Evolutionary conservation across 148 eudicot genomes (phyloP), one percentile per base, ranked within the genome.

Genomic region (Bassia scoparia): DNA sequence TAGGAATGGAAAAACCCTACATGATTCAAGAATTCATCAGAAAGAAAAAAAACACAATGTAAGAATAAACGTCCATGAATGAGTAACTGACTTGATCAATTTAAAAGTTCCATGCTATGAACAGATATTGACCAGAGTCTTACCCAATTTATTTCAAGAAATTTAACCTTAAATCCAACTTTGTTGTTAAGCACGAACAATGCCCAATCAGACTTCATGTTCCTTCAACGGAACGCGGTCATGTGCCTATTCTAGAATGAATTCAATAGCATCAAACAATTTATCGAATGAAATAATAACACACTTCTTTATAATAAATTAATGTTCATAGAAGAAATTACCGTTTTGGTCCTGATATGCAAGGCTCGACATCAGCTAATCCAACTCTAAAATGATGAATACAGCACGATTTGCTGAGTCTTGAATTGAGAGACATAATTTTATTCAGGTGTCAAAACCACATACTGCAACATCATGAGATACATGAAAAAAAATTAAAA

Each of bases 341-440:
- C 97, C 98, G 79, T 86, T 94, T 94, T 17, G 98, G 98, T 78
- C 98, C 98, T 33, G 98, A 91, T 20, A 94, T 71, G 79, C 93
- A 94, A 16, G 98, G 97, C 71, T 83, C 97, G 43, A 94, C 98
- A 38, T 83, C 87, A 29, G 84, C 85, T 61, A 94, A 77, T 94
- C 86, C 88, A 94, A 76, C 81, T 89, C 88, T 43, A 94, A 82
- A 82, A 89, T 26, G 98, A 91, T 34, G 98, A 89, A 75, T 84
- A 94, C 24, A 78, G n/a, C 85, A 73, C 83, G 85, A 10, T 91
- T 80, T 77, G 88, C 83, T 88, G 91, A 78, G 97, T 97, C 97
- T n/a, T 94, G 82, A 44, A 77, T 61, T 16, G 55, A 23, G 12
- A 55, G 62, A n/a, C 12, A 75, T 7, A 48, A 41, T n/a, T 41